Evolutionary conservation across 768 basidiomycete genomes (phyloP).

Genomic region (Lactifluus subvellereus): DNA sequence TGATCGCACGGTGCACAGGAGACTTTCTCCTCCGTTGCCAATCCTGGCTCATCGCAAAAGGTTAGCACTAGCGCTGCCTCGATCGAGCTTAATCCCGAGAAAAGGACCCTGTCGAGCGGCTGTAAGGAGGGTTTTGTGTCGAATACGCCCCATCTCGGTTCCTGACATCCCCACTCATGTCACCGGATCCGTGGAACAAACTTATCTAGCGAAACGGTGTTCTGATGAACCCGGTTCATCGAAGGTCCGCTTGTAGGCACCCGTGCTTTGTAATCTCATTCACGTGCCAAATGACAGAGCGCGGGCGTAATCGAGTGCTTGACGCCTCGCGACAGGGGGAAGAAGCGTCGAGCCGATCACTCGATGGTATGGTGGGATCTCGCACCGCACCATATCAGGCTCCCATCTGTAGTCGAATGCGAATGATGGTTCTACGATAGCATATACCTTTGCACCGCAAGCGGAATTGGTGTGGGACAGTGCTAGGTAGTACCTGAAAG

Average conservation of each 20-base stretch:
- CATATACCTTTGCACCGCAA: background rate
- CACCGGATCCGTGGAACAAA: too few species aligned
- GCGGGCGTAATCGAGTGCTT: background rate
- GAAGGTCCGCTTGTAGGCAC: too few species aligned
- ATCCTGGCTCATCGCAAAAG: background rate
- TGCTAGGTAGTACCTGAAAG: background rate
- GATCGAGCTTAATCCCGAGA: background rate
- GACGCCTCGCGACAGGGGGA: background rate
- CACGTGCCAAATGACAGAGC: too few species aligned
- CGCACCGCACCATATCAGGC: background rate
- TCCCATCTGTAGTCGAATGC: background rate
- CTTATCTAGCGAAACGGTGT: too few species aligned
- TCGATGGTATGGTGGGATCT: background rate
- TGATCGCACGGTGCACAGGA: background rate
- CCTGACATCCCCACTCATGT: too few species aligned
- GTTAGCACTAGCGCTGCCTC: background rate
- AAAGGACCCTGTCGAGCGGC: too few species aligned
- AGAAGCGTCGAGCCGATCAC: background rate
- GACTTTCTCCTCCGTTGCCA: background rate
- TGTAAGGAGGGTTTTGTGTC: too few species aligned
- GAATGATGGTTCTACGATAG: background rate
- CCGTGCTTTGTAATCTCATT: too few species aligned
- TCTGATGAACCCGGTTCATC: too few species aligned
- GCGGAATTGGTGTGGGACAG: background rate
- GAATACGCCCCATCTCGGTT: too few species aligned